Percentiles rank a stretch among this genome's conserved stretches.
Evolutionary conservation across 495 filamentous ascomycete genomes (phyloP).

Genomic region (Aspergillus leporis): DNA sequence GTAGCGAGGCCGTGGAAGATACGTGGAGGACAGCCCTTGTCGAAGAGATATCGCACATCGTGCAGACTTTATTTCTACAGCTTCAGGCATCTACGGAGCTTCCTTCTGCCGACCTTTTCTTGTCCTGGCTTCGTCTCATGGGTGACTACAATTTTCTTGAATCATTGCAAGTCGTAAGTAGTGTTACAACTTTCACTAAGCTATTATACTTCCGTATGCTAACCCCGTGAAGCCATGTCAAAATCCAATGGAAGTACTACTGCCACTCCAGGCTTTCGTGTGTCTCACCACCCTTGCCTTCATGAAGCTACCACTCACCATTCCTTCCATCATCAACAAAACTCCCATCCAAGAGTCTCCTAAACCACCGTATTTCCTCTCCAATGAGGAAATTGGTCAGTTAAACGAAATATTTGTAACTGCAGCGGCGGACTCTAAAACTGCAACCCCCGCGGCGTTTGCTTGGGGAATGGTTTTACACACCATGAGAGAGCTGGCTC

Average conservation of each 20-base stretch:
- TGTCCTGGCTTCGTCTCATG: slow-evolving; percentile 76
- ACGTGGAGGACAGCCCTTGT: slow-evolving; percentile 64
- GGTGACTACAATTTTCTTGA: slow-evolving; percentile 63
- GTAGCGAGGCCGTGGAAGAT: slow-evolving; percentile 54
- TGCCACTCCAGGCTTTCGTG: slow-evolving; percentile 64
- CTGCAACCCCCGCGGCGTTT: slow-evolving; percentile 67
- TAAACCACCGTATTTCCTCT: slow-evolving; percentile 60
- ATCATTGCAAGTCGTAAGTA: slow-evolving; percentile 55
- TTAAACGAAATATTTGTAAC: slow-evolving; percentile 64
- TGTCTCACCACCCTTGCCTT: slow-evolving; percentile 73
- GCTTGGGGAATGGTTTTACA: slow-evolving; percentile 78
- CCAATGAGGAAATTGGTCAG: slow-evolving; percentile 59
- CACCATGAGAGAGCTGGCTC: slow-evolving; percentile 60
- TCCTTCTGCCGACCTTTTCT: slow-evolving; percentile 58
- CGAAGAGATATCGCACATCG: slow-evolving; percentile 67
- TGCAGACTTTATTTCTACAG: slow-evolving; percentile 72
- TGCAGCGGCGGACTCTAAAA: slow-evolving; percentile 47
- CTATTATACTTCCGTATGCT: slow-evolving; percentile 18
- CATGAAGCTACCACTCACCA: slow-evolving; percentile 60
- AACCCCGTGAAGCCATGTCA: slow-evolving; percentile 40
- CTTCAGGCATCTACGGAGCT: slow-evolving; percentile 56
- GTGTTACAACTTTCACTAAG: background rate
- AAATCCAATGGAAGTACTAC: slow-evolving; percentile 50
- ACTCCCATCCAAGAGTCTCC: slow-evolving; percentile 18
- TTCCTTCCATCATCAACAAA: slow-evolving; percentile 33